These are phyloP conservation scores for Peronosclerospora sorghi DNA, from an alignment of 352 stramenopile genomes.

Conservation along the genomic window DNA sequence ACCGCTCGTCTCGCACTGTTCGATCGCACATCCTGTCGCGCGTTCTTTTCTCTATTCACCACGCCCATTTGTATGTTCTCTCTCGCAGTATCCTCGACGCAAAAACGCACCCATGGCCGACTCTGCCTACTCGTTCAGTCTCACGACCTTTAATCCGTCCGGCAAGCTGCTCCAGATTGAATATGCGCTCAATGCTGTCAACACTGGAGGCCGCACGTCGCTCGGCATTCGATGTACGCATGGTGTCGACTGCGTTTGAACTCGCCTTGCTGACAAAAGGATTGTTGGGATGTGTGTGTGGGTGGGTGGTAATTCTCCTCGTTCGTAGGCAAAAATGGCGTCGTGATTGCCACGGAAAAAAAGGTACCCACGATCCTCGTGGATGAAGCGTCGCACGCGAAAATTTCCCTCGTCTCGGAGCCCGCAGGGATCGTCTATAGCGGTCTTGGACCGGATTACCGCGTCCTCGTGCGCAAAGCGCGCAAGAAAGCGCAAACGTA, in stretches of 20 bases:
- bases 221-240: slow-evolving; percentile 93
- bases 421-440: slow-evolving; percentile 93
- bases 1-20: neutral
- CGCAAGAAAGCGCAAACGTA: slow-evolving; percentile 95
- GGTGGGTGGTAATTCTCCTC: too few species aligned
- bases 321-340: slow-evolving; percentile 91
- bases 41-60: slow-evolving; percentile 2
- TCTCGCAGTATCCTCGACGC: slow-evolving; percentile 1
- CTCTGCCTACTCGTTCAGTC: slow-evolving; percentile 97
- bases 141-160: slow-evolving; percentile 99
- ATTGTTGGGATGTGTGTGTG: too few species aligned
- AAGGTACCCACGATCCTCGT: slow-evolving; percentile 94
- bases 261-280: too few species aligned
- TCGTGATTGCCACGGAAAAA: slow-evolving; percentile 99
- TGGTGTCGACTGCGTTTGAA: neutral
- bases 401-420: slow-evolving; percentile 92
- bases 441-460: slow-evolving; percentile 97
- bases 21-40: neutral
- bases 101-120: slow-evolving; percentile 84
- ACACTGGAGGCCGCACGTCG: slow-evolving; percentile 93
- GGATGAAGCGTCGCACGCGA: slow-evolving; percentile 91
- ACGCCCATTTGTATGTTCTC: neutral
- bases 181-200: slow-evolving; percentile 98
- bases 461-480: slow-evolving; percentile 93
- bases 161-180: slow-evolving; percentile 99